Percentiles rank a stretch among this genome's conserved stretches.
Conservation (phyloP, 73 alveolate species). For the Halteria grandinella region DNA sequence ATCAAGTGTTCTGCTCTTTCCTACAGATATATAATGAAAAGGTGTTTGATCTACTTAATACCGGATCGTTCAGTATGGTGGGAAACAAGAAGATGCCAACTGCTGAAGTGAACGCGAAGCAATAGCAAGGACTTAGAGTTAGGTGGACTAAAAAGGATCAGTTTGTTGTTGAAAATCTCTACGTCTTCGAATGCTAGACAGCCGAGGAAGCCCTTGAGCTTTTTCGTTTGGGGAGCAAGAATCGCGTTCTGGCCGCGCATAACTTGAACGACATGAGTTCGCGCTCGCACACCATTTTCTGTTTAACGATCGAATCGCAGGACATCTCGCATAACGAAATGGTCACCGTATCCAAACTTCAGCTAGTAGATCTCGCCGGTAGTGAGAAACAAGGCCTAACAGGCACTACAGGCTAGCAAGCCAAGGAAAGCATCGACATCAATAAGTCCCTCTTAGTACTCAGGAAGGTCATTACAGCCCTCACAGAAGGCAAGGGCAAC, state of each 20-base stretch:
- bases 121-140: conserved; percentile 47
- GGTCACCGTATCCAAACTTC: conserved; percentile 24
- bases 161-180: conserved; percentile 62
- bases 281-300: conserved; percentile 51
- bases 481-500: conserved; percentile 72
- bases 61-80: background rate
- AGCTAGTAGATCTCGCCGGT: conserved; percentile 70
- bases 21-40: conserved; percentile 86
- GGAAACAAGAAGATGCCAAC: background rate
- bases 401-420: conserved; percentile 60
- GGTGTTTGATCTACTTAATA: conserved; percentile 80
- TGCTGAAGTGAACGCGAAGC: conserved; percentile 14
- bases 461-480: conserved; percentile 91
- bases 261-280: conserved; percentile 41
- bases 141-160: conserved; percentile 62
- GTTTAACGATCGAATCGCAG: conserved; percentile 38
- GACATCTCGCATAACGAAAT: conserved; percentile 8
- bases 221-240: conserved; percentile 44
- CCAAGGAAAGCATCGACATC: conserved; percentile 87
- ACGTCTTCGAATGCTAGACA: conserved; percentile 58
- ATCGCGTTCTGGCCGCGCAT: conserved; percentile 54
- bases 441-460: conserved; percentile 93
- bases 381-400: conserved; percentile 47
- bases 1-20: conserved; percentile 74
- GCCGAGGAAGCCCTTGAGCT: conserved; percentile 58